phyloP scores from a whole-genome alignment of 306 rosid genomes.

The Prinsepia uniflora region DNA sequence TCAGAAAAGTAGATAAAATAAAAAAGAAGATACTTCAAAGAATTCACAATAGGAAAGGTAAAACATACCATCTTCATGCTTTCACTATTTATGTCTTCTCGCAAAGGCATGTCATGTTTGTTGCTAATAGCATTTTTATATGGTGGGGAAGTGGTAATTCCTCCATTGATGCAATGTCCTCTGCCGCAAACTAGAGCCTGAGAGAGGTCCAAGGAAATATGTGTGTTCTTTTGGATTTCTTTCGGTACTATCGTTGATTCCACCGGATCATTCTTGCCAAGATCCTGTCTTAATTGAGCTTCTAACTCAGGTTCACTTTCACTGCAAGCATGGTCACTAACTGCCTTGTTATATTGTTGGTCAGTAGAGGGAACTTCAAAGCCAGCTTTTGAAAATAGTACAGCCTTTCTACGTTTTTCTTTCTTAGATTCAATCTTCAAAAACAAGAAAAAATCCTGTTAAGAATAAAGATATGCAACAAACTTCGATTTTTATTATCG shows the following conservation, averaged over 20 bases:
- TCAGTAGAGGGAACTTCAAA: conserved; percentile 37
- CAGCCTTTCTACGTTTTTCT: conserved; percentile 58
- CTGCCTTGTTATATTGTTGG: conserved; percentile 25
- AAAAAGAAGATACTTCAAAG: background rate
- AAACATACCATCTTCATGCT: conserved; percentile 41
- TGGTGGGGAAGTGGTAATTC: conserved; percentile 19
- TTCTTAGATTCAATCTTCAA: conserved; percentile 60
- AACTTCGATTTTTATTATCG: background rate
- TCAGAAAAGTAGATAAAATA: background rate
- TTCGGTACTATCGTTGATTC: conserved; percentile 22
- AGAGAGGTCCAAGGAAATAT: conserved; percentile 31
- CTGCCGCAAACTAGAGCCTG: conserved; percentile 25
- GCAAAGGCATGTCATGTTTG: conserved; percentile 4
- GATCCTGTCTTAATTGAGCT: conserved; percentile 20
- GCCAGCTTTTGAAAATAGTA: conserved; percentile 56
- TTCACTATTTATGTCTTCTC: conserved; percentile 25
- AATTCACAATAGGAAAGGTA: conserved; percentile 5
- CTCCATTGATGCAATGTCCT: conserved; percentile 16
- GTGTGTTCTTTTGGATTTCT: conserved; percentile 20
- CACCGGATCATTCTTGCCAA: conserved; percentile 27
- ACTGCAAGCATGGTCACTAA: conserved; percentile 3
- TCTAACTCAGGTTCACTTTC: conserved; percentile 40
- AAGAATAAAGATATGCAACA: conserved; percentile 12
- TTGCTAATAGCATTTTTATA: conserved; percentile 17
- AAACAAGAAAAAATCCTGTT: background rate